Evolutionary conservation across 352 stramenopile species (phyloP), one percentile per base, ranked within the genome.

Genomic region (Phytopythium mirpurense): DNA sequence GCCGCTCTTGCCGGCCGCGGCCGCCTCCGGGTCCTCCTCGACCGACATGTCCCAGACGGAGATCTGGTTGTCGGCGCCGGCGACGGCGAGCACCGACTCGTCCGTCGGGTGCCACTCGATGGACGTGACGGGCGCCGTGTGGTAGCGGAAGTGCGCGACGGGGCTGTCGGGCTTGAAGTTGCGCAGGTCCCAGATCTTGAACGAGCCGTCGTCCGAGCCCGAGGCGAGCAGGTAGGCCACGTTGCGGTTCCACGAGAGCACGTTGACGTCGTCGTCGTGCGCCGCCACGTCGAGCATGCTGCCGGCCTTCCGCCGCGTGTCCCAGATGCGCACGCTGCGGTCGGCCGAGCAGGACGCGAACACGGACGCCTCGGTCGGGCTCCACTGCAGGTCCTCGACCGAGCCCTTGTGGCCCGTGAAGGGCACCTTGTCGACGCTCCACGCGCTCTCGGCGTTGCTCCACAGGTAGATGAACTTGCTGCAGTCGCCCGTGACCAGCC

Each of bases 71-170:
- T 99, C 96, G 24, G 81, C 97, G 21, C 89, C 84, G 5, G 89
- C 71, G 6, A 98, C 94, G 15, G 88, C 94, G 29, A 99, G 85
- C 76, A 99, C 97, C 19, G 86, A 98, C 74, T 99, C 96, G 70
- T 99, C 98, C 5, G 93, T 98, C n/a, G 97, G 96, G 70, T 98
- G 90, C 97, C 97, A 99, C 82, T 99, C 93, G 53, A 99, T 94
- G 21, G 91, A 98, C 35, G 96, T 99, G 51, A 99, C 96, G 5
- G 97, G 96, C 27, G 78, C 95, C 63, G 90, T 96, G 79, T 98
- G 94, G 65, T 93, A 98, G 26, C 89, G 90, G 63, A 98, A 99
- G 63, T 97, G 83, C 19, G 95, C 96, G 34, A 99, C 79, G 0
- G 95, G 92, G 36, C 77, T 80, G 50, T 95, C 70, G 21, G 75